Evolutionary conservation across 441 rosid species (phyloP).

Genomic region (Bruguiera hainesii): DNA sequence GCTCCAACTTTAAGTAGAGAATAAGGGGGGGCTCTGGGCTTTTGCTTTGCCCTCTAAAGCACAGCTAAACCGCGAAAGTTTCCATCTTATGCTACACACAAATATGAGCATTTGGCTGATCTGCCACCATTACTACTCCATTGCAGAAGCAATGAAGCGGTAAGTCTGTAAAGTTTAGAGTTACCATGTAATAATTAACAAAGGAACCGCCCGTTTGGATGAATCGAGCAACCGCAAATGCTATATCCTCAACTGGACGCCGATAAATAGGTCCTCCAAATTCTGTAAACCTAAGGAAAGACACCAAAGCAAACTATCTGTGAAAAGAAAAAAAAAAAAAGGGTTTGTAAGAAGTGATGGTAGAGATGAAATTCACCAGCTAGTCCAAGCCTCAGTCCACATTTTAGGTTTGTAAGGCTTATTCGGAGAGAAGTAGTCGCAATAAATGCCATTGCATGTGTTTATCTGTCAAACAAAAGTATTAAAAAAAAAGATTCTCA

Average conservation of each 20-base stretch:
- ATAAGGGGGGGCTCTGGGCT: conserved; percentile 15
- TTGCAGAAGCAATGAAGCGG: neutral
- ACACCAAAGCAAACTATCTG: neutral
- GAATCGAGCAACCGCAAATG: conserved; percentile 70
- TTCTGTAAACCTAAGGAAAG: conserved; percentile 52
- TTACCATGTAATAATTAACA: conserved; percentile 72
- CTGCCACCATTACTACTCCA: neutral
- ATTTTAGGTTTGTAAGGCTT: conserved; percentile 64
- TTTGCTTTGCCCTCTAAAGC: conserved; percentile 3
- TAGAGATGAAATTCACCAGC: conserved; percentile 41
- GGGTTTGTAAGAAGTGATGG: neutral
- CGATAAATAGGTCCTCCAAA: conserved; percentile 63
- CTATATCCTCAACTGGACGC: conserved; percentile 76
- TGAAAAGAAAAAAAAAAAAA: neutral
- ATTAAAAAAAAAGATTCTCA: neutral
- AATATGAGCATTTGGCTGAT: neutral
- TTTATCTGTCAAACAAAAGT: conserved; percentile 38
- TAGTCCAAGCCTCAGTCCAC: conserved; percentile 93
- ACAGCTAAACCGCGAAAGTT: neutral
- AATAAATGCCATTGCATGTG: conserved; percentile 73
- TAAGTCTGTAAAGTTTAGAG: conserved; percentile 26
- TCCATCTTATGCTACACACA: conserved; percentile 2
- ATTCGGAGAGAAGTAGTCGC: conserved; percentile 66
- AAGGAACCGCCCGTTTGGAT: conserved; percentile 77
- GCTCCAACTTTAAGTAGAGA: conserved; percentile 24